Base-by-base conservation (phyloP, 2,329 filamentous ascomycete genomes). In the Xylaria sp. region DNA sequence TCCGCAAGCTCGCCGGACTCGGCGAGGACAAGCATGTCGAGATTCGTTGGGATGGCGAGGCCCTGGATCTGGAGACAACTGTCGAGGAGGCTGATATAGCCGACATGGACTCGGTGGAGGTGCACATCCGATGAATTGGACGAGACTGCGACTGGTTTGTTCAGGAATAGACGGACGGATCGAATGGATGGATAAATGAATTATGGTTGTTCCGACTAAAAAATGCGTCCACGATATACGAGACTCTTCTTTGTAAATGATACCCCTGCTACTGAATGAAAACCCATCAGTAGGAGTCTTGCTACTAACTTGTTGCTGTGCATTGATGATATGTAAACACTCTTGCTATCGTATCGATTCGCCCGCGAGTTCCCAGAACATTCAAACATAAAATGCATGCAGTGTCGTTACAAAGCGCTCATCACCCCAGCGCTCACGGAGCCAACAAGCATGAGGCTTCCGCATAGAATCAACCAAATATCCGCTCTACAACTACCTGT, bases 41-140 rank as follows among this genome's bases (percentile, higher is more conserved):
- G 43, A 81, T 97, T 12, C 83, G 85, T 72, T 94, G 93, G 78
- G 93, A 97, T 73, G 93, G 93, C 15, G 93, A 94, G 59, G 81
- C 82, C 55, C 81, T 97, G 32, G 86, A 90, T 15, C 85, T 87
- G 20, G 83, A 88, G 1, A 80, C 82, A 34, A 86, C 84, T 1
- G 84, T 96, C 53, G 83, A 83, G 52, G 89, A 92, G 41, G 86
- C 89, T 2, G 93, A 93, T 20, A 87, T 97, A 46, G 88, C 88
- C 53, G 91, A 97, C 74, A 84, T 90, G 82, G 92, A 95, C 77
- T 84, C 86, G 32, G 82, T 97, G 39, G 93, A 97, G 78, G 91
- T 96, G 25, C 85, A 91, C 71, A 79, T 94, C 62, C 87, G 72
- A 80, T 60, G n/a, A 10, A 46, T 36, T 15, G 25, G 46, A n/a